Base-by-base conservation (phyloP, 805 yeast genomes). In the Suhomyces sp. region DNA sequence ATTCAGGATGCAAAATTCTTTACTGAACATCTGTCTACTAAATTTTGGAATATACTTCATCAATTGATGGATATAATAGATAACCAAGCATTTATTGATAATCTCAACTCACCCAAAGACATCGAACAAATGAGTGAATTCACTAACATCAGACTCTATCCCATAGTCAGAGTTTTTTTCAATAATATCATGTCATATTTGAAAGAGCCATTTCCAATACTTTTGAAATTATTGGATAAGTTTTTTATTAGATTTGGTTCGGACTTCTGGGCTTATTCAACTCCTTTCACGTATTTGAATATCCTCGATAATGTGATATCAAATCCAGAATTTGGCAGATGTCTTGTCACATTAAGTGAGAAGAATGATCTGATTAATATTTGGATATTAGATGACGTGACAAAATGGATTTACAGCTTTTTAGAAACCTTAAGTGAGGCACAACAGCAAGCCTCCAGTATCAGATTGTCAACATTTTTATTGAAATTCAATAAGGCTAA, bases 301-400 rank as follows among this genome's bases (percentile, higher is more conserved):
- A 63, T 81, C 28, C 54, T 83, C 33, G 88, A 82, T 43, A 69
- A 78, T 12, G 64, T 83, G 1, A 68, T 82, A 30, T 72, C 73
- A 13, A 79, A 74, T 46, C 78, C 81, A 1, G 58, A 65, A 30
- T 78, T 68, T 45, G 48, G 63, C 1, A 58, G 31, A 18, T 25
- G 33, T 6, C 33, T 32, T 8, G 13, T 31, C 8, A 29, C 28
- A 16, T 22, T 31, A 8, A 40, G 38, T n/a, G 35, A 25, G 16
- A 22, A 20, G 14, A 23, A 16, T 9, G 41, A 31, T 6, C 31
- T 25, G 4, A 9, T 25, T 17, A 20, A 25, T 5, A 36, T 25
- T 26, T 38, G 28, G 35, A 10, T 23, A 12, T 16, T 38, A 14
- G 30, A 33, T 14, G 79, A 77, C 48, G 43, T 78, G 37, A 48